Evolutionary conservation across 257 asterid species (phyloP).

Genomic region (Nicotiana knightiana): DNA sequence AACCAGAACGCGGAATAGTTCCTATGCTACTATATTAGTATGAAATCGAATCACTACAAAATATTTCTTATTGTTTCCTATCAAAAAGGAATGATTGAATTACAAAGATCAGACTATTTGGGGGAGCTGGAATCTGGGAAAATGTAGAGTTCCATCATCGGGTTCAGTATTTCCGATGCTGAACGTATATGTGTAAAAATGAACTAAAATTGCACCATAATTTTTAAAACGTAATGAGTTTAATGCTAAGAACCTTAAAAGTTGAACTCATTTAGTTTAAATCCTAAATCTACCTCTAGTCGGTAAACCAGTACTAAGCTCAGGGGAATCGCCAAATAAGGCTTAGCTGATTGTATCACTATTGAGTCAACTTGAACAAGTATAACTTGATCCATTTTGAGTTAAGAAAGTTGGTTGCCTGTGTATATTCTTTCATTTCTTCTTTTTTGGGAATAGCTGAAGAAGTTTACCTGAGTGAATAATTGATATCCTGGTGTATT

Average conservation of each 20-base stretch:
- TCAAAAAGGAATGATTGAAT: background rate
- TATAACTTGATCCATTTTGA: background rate
- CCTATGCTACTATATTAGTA: background rate
- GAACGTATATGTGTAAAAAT: no score
- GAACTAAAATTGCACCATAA: no score
- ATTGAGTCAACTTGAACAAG: background rate
- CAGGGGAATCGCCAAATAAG: conserved; percentile 10
- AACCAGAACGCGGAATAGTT: background rate
- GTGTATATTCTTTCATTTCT: background rate
- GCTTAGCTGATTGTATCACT: background rate
- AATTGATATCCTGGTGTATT: conserved; percentile 76
- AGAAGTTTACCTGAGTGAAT: conserved; percentile 48
- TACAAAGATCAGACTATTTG: background rate
- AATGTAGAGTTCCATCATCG: no score
- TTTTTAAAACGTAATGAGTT: no score
- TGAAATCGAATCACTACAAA: background rate
- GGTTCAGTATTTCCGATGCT: no score
- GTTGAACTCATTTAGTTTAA: no score
- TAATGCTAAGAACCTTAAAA: no score
- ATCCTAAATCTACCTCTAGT: background rate
- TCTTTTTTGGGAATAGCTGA: background rate
- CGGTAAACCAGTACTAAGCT: conserved; percentile 47
- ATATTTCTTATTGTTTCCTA: background rate
- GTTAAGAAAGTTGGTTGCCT: background rate
- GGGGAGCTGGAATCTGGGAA: conserved; percentile 25